Evolutionary conservation across 306 rosid genomes (phyloP).

Genomic region (Vigna unguiculata): DNA sequence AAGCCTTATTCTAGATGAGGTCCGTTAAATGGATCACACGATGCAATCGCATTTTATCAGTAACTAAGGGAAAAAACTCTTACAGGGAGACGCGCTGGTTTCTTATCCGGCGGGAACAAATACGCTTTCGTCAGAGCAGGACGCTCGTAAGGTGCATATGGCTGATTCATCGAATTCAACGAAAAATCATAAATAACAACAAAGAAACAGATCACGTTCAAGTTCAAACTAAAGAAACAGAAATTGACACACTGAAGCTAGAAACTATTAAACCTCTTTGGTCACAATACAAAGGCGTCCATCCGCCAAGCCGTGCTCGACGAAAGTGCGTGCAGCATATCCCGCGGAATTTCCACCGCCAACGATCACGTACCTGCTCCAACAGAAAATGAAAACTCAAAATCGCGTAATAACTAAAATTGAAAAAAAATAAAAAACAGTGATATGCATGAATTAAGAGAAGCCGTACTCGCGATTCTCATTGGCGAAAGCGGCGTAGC

Average conservation of each 20-base stretch:
- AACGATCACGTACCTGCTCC: slow-evolving; percentile 83
- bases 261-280: slow-evolving; percentile 68
- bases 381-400: not conserved
- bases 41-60: not conserved
- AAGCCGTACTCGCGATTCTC: slow-evolving; percentile 73
- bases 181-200: slow-evolving; percentile 15
- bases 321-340: slow-evolving; percentile 91
- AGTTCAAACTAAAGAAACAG: not conserved
- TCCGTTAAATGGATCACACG: not conserved
- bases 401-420: not conserved
- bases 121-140: slow-evolving; percentile 92
- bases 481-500: slow-evolving; percentile 74
- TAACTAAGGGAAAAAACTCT: slow-evolving; percentile 38
- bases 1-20: not conserved
- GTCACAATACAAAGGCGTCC: slow-evolving; percentile 92
- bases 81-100: slow-evolving; percentile 96
- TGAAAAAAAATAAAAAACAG: not conserved
- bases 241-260: slow-evolving; percentile 1
- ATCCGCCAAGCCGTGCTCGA: slow-evolving; percentile 92
- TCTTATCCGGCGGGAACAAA: slow-evolving; percentile 84
- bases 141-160: slow-evolving; percentile 95
- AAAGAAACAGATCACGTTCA: not conserved
- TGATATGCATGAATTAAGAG: not conserved
- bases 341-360: slow-evolving; percentile 99
- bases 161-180: slow-evolving; percentile 48